These are phyloP conservation scores for Cyberlindnera mississippiensis DNA, from an alignment of 805 yeast genomes.

Conservation along the genomic window DNA sequence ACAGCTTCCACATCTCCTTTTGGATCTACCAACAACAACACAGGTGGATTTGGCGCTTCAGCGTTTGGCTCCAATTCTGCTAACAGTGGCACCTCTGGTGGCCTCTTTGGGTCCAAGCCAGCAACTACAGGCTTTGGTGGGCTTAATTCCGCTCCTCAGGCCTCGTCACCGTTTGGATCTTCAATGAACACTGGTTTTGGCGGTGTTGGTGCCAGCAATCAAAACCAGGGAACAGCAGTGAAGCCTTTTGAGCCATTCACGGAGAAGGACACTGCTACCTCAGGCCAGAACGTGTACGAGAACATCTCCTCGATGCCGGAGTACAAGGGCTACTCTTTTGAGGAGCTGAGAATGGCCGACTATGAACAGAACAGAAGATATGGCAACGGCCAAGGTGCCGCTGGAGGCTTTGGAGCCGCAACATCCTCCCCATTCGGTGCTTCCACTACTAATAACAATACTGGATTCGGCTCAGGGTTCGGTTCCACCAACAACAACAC, in stretches of 20 bases:
- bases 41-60: slow-evolving; percentile 26
- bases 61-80: slow-evolving; percentile 36
- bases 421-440: slow-evolving; percentile 35
- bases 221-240: slow-evolving; percentile 63
- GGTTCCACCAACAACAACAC: slow-evolving; percentile 26
- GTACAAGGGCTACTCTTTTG: slow-evolving; percentile 74
- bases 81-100: slow-evolving; percentile 29
- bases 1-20: slow-evolving; percentile 23
- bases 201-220: slow-evolving; percentile 23
- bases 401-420: slow-evolving; percentile 33
- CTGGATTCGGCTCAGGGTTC: slow-evolving; percentile 27
- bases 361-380: slow-evolving; percentile 67
- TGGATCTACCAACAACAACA: slow-evolving; percentile 31
- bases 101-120: slow-evolving; percentile 39
- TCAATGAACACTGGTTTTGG: slow-evolving; percentile 20
- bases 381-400: slow-evolving; percentile 40
- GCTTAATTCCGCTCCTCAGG: slow-evolving; percentile 11
- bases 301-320: slow-evolving; percentile 88
- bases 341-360: slow-evolving; percentile 87
- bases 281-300: slow-evolving; percentile 59
- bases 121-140: slow-evolving; percentile 26
- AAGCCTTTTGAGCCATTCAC: slow-evolving; percentile 64
- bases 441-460: slow-evolving; percentile 22
- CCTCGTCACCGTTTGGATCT: slow-evolving; percentile 41
- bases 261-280: slow-evolving; percentile 65